Evolutionary conservation across 2,329 filamentous ascomycete genomes (phyloP).

Genomic region (Laburnicola sp.): DNA sequence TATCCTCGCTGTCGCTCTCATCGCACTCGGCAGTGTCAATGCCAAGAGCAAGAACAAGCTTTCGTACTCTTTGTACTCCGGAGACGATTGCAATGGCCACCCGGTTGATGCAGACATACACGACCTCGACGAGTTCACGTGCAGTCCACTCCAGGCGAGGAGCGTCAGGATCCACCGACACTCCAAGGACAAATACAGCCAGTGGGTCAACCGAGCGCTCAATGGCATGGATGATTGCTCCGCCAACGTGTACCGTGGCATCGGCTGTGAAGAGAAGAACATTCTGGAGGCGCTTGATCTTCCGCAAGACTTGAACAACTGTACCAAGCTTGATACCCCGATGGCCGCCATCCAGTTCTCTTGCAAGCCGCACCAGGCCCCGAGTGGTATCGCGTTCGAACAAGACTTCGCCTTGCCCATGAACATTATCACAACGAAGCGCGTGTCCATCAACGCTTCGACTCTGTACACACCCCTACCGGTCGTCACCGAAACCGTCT

Average conservation of each 20-base stretch:
- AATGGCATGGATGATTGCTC: constrained; percentile 13
- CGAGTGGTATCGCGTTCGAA: not conserved
- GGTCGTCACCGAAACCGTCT: not conserved
- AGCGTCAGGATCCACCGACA: constrained; percentile 23
- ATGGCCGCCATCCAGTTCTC: constrained; percentile 21
- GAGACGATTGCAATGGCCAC: constrained; percentile 20
- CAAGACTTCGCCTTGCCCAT: constrained; percentile 5
- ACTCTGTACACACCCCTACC: constrained; percentile 4
- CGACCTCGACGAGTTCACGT: constrained; percentile 25
- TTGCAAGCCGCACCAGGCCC: constrained; percentile 8
- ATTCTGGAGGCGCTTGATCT: constrained; percentile 2
- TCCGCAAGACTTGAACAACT: constrained; percentile 13
- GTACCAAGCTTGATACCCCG: constrained; percentile 2
- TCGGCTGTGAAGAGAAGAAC: constrained; percentile 10
- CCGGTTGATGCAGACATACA: constrained; percentile 15
- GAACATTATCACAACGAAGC: no score
- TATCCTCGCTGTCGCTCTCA: constrained; percentile 17
- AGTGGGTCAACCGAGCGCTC: constrained; percentile 24
- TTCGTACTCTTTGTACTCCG: constrained; percentile 19
- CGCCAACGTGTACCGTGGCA: constrained; percentile 16
- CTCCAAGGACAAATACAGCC: constrained; percentile 15
- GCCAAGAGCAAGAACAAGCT: constrained; percentile 22
- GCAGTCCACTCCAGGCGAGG: constrained; percentile 15
- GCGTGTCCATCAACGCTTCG: no score
- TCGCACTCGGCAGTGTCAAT: constrained; percentile 20